Evolutionary conservation across 345 rosid species (phyloP).

Genomic region (Citrus hindsii): DNA sequence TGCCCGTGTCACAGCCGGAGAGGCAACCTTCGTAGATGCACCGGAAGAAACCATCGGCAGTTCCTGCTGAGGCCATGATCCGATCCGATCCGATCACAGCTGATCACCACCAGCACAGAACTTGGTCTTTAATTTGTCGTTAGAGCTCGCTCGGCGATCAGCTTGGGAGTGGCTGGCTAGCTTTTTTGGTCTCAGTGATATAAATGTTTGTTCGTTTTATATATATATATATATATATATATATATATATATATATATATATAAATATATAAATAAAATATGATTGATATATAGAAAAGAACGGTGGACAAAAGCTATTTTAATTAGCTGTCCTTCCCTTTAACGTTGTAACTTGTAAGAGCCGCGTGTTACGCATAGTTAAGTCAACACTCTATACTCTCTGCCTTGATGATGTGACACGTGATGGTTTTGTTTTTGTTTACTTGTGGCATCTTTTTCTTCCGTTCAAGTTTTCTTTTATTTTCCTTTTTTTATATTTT

Average conservation of each 20-base stretch:
- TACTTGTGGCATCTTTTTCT: background rate
- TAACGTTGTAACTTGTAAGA: background rate
- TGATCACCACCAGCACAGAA: background rate
- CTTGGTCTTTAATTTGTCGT: background rate
- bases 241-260: too few species aligned
- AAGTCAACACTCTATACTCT: background rate
- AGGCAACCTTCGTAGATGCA: constrained; percentile 54
- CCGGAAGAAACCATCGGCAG: constrained; percentile 59
- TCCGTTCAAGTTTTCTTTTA: background rate
- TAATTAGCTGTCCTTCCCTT: background rate
- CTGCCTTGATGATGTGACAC: too few species aligned
- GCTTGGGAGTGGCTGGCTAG: background rate
- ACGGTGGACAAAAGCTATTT: background rate
- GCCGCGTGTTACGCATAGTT: constrained; percentile 10
- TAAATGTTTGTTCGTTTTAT: too few species aligned
- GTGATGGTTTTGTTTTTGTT: background rate
- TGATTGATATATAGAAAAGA: too few species aligned
- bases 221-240: too few species aligned
- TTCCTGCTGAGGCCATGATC: constrained; percentile 44
- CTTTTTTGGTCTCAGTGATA: background rate
- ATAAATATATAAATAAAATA: too few species aligned
- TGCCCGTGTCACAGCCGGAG: constrained; percentile 36
- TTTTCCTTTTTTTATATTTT: background rate
- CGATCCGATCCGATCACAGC: background rate
- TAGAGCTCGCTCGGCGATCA: too few species aligned